These are phyloP conservation scores for Hortiboletus flavorubellus DNA, from an alignment of 768 basidiomycete species.

Conservation along the genomic window DNA sequence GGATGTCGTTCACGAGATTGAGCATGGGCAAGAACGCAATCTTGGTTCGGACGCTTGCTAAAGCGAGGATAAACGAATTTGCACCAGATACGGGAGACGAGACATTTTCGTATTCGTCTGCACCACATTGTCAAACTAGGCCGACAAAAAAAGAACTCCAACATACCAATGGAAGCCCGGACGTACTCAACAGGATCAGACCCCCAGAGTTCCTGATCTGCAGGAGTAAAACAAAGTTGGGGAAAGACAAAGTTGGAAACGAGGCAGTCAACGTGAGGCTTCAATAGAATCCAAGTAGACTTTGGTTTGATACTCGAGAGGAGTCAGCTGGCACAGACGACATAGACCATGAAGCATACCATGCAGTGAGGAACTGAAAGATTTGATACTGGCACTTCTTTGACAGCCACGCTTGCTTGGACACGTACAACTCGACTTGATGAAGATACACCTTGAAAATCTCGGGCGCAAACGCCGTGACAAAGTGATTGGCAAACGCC, in stretches of 20 bases:
- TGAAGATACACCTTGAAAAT: slow-evolving; percentile 78
- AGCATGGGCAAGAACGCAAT: slow-evolving; percentile 80
- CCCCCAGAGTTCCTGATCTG: slow-evolving; percentile 69
- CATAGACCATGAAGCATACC: slow-evolving; percentile 45
- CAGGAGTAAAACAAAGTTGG: slow-evolving; percentile 73
- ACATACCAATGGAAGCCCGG: slow-evolving; percentile 67
- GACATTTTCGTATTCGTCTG: slow-evolving; percentile 81
- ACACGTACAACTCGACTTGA: slow-evolving; percentile 64
- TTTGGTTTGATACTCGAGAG: slow-evolving; percentile 79
- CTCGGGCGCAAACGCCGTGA: slow-evolving; percentile 77
- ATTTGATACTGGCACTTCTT: slow-evolving; percentile 83
- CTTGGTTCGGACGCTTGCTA: slow-evolving; percentile 78
- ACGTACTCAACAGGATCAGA: slow-evolving; percentile 83
- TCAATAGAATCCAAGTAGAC: slow-evolving; percentile 84
- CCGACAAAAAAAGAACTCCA: background rate
- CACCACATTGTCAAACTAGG: background rate
- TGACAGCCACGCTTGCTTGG: slow-evolving; percentile 71
- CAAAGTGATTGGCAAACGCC: slow-evolving; percentile 74
- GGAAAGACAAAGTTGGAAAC: slow-evolving; percentile 86
- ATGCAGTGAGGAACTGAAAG: slow-evolving; percentile 83
- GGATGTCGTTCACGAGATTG: slow-evolving; percentile 69
- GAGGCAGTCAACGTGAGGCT: slow-evolving; percentile 77
- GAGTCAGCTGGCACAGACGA: slow-evolving; percentile 10
- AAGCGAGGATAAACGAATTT: slow-evolving; percentile 73
- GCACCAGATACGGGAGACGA: slow-evolving; percentile 76